Evolutionary conservation across 176 grass and related monocot genomes (phyloP).

Genomic region (Otatea glauca): DNA sequence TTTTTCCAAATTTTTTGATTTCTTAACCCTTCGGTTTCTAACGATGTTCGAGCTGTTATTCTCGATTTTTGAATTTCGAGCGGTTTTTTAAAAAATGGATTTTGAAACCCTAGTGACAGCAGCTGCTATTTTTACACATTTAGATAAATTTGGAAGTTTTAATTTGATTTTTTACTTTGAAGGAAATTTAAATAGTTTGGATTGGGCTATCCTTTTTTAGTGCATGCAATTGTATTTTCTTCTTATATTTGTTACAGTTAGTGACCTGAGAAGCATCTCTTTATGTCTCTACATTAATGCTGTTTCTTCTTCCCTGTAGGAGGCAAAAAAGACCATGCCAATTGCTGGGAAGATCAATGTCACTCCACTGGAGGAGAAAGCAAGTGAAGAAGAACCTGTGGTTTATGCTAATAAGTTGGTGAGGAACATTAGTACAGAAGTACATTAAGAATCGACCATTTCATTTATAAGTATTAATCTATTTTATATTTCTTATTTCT

Average conservation of each 20-base stretch:
- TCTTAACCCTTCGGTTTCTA: no score
- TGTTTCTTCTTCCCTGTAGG: slow-evolving; percentile 43
- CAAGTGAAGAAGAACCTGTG: slow-evolving; percentile 65
- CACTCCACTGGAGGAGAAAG: slow-evolving; percentile 76
- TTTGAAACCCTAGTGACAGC: neutral
- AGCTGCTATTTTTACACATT: neutral
- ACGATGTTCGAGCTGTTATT: no score
- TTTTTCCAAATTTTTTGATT: no score
- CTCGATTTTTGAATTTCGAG: no score
- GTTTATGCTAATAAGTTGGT: slow-evolving; percentile 91
- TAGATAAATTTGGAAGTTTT: neutral
- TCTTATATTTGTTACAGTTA: neutral
- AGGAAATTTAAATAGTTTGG: neutral
- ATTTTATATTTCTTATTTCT: slow-evolving; percentile 19
- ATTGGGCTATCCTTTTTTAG: neutral
- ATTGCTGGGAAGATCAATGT: slow-evolving; percentile 67
- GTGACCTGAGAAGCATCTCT: slow-evolving; percentile 5
- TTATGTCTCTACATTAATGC: slow-evolving; percentile 24
- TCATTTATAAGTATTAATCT: slow-evolving; percentile 7
- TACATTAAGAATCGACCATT: slow-evolving; percentile 24
- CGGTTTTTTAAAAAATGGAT: no score
- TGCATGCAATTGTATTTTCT: neutral
- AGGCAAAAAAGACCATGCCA: slow-evolving; percentile 79
- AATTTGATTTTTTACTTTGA: neutral
- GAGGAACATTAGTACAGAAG: slow-evolving; percentile 35